phyloP scores from a whole-genome alignment of 148 eudicot genomes.

The Pouteria glomerata region DNA sequence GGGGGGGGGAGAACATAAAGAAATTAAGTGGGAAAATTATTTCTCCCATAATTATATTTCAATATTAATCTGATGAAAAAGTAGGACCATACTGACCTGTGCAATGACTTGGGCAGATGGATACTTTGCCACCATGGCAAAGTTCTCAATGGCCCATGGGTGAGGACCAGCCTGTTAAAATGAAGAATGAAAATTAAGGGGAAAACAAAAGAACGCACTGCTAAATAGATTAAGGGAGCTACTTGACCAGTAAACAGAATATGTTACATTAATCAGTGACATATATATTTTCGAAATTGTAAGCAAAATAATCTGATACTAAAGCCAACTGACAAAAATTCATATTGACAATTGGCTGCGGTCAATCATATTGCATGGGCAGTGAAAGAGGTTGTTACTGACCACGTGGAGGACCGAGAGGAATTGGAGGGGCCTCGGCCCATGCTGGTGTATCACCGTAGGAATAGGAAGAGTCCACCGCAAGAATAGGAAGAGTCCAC shows the following conservation, averaged over 20 bases:
- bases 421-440: too few species aligned
- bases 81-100: slow-evolving; percentile 50
- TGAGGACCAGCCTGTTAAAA: slow-evolving; percentile 77
- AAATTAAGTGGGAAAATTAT: not conserved
- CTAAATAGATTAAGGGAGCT: not conserved
- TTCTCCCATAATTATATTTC: not conserved
- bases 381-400: too few species aligned
- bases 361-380: too few species aligned
- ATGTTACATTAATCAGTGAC: too few species aligned
- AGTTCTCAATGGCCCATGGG: slow-evolving; percentile 88
- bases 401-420: too few species aligned
- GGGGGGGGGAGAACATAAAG: not conserved
- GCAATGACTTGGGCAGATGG: slow-evolving; percentile 77
- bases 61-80: not conserved
- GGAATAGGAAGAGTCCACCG: too few species aligned
- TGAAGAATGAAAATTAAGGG: slow-evolving; percentile 6
- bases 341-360: too few species aligned
- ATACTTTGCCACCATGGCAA: slow-evolving; percentile 76
- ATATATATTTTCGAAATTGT: too few species aligned
- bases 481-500: too few species aligned
- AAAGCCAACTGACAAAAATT: too few species aligned
- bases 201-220: not conserved
- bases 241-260: not conserved
- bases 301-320: too few species aligned
- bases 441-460: too few species aligned